phyloP scores from a whole-genome alignment of 2,329 filamentous ascomycete species.

The Remersonia thermophila region DNA sequence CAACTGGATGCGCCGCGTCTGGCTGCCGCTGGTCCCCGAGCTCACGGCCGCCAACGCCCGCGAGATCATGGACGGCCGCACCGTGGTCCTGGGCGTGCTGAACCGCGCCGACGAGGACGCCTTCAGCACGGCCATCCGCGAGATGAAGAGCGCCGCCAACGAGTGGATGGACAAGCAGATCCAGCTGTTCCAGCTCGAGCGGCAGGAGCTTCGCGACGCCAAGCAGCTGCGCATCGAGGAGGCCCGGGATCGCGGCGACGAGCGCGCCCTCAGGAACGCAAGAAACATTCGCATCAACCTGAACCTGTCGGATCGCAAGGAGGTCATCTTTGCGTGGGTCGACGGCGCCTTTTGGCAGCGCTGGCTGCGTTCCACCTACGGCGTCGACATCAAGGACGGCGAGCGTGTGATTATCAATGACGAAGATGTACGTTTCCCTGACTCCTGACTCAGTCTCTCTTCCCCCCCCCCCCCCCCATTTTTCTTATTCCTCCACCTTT shows the following conservation, averaged over 20 bases:
- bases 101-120: conserved; percentile 68
- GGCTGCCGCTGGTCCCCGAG: conserved; percentile 92
- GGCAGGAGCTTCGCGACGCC: conserved; percentile 83
- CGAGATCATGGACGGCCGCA: conserved; percentile 89
- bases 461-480: not conserved
- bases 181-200: conserved; percentile 79
- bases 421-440: conserved; percentile 62
- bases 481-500: not conserved
- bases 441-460: not conserved
- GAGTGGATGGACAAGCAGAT: conserved; percentile 99
- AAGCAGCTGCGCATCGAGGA: conserved; percentile 96
- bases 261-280: conserved; percentile 71
- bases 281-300: conserved; percentile 90
- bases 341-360: conserved; percentile 95
- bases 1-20: conserved; percentile 90
- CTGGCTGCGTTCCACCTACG: conserved; percentile 92
- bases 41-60: conserved; percentile 81
- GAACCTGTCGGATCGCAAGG: conserved; percentile 73
- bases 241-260: conserved; percentile 83
- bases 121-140: conserved; percentile 65
- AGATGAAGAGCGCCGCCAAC: conserved; percentile 88
- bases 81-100: conserved; percentile 86
- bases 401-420: conserved; percentile 95
- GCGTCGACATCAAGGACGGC: conserved; percentile 74
- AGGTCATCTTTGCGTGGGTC: conserved; percentile 93